phyloP scores from a whole-genome alignment of 768 basidiomycete species.

The Trametes cinnabarina region DNA sequence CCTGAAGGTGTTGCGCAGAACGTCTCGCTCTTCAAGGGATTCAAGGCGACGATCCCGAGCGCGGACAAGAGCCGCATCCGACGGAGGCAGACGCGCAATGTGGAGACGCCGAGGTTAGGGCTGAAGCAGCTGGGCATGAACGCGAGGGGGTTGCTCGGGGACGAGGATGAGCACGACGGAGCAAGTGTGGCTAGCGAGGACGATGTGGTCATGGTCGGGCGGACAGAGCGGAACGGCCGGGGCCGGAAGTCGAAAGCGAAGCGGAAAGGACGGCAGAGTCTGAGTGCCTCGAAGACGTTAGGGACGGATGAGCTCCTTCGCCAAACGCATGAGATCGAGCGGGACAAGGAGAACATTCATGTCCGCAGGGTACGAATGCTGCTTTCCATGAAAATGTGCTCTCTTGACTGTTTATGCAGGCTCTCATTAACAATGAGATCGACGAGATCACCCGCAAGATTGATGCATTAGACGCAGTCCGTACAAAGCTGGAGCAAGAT shows the following conservation, averaged over 20 bases:
- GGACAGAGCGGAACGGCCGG: constrained; percentile 10
- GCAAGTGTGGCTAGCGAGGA: constrained; percentile 74
- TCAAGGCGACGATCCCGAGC: constrained; percentile 93
- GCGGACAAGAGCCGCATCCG: constrained; percentile 76
- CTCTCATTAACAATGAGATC: constrained; percentile 83
- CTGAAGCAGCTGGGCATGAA: constrained; percentile 77
- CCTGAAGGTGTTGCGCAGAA: constrained; percentile 65
- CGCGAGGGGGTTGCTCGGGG: constrained; percentile 69
- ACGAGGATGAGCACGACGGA: constrained; percentile 46
- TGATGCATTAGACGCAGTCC: constrained; percentile 74
- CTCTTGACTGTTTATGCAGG: constrained; percentile 43
- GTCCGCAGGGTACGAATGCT: constrained; percentile 71
- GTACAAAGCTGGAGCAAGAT: constrained; percentile 76
- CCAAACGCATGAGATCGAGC: constrained; percentile 81
- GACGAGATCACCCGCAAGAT: constrained; percentile 89
- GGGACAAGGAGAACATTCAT: constrained; percentile 91
- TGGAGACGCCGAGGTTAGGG: constrained; percentile 73
- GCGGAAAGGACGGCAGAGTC: constrained; percentile 59
- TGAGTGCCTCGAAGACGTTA: constrained; percentile 66
- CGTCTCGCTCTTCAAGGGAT: constrained; percentile 84
- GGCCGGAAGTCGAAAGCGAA: constrained; percentile 39
- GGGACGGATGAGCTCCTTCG: constrained; percentile 82
- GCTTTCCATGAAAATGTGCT: constrained; percentile 5
- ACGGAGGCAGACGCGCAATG: constrained; percentile 75
- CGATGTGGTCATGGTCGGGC: constrained; percentile 61